A percentile compares a stretch with the other conserved stretches of the same genome.
Conservation (phyloP, 306 rosid species). For the Vigna trinervia region DNA sequence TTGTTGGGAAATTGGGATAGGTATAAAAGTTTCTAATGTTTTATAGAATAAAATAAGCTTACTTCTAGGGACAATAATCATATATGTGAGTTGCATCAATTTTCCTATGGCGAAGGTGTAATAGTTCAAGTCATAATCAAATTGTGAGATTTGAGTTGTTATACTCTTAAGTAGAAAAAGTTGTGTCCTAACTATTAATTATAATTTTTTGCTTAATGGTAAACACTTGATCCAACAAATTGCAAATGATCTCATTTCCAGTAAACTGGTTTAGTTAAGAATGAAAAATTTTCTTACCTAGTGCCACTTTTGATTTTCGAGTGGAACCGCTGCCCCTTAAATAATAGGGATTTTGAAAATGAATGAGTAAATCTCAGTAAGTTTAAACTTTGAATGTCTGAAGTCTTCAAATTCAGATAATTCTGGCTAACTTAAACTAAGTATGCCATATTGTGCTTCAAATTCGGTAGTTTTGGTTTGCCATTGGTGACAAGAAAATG, state of each 20-base stretch:
- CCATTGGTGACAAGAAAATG: constrained; percentile 25
- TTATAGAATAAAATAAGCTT: background rate
- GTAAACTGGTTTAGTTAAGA: background rate
- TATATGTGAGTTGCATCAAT: too few species aligned
- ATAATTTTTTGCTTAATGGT: too few species aligned
- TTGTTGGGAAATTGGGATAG: background rate
- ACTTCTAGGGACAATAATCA: background rate
- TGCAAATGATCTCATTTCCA: background rate
- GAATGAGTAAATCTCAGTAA: background rate
- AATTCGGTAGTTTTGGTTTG: constrained; percentile 4
- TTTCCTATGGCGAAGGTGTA: too few species aligned
- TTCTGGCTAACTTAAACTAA: background rate
- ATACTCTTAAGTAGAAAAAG: too few species aligned
- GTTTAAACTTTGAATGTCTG: background rate
- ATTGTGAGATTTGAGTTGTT: too few species aligned
- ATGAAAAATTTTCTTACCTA: background rate
- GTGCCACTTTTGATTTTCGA: background rate
- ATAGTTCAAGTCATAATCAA: too few species aligned
- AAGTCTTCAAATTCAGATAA: constrained; percentile 2
- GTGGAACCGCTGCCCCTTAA: background rate
- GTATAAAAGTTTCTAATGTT: background rate
- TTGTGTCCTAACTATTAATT: too few species aligned
- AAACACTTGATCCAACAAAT: too few species aligned
- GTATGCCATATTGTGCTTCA: background rate
- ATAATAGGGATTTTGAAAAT: background rate